Base-by-base conservation (phyloP, 148 eudicot species). In the Amaranthus palmeri region DNA sequence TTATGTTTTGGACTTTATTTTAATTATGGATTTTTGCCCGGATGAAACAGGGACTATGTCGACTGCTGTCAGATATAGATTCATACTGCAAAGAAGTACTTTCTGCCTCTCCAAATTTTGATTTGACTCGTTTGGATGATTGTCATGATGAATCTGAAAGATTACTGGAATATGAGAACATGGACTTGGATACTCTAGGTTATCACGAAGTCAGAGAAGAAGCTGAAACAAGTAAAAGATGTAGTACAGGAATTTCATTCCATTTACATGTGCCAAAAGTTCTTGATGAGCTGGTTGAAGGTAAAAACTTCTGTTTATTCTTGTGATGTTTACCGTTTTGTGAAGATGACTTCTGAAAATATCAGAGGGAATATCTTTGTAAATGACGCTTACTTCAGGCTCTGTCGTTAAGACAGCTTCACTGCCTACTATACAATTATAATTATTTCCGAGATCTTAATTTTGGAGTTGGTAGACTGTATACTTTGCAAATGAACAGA, bases 101-200 rank as follows among this genome's bases (percentile, higher is more conserved):
- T 74, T 69, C 84, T 54, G 80, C 75, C 65, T 75, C 83, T 68
- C 68, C 79, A 53, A 79, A 88, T 11, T 85, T 82, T 80, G 90
- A 87, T 64, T 80, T 83, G 68, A 72, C 85, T 68, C 77, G 73
- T 77, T 80, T 85, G 67, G 86, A 86, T 75, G 90, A 77, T 45
- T 67, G 81, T 71, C 64, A 69, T 59, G 79, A 80, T 81, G 88
- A 78, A 75, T 40, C 77, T 13, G 81, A 80, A 79, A 75, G 86
- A 75, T 71, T 72, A 73, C 52, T 76, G 71, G 86, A 84, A 43
- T 89, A 76, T 72, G 96, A 88, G 72, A 83, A 83, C 76, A 91
- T 91, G 97, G 99, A 95, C 74, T 78, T 88, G 73, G 99, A 95
- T 68, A 85, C 80, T 72, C 68, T 78, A 65, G 86, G 75, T 69